phyloP scores from a whole-genome alignment of 2,329 filamentous ascomycete genomes.

The Fusarium setosum region DNA sequence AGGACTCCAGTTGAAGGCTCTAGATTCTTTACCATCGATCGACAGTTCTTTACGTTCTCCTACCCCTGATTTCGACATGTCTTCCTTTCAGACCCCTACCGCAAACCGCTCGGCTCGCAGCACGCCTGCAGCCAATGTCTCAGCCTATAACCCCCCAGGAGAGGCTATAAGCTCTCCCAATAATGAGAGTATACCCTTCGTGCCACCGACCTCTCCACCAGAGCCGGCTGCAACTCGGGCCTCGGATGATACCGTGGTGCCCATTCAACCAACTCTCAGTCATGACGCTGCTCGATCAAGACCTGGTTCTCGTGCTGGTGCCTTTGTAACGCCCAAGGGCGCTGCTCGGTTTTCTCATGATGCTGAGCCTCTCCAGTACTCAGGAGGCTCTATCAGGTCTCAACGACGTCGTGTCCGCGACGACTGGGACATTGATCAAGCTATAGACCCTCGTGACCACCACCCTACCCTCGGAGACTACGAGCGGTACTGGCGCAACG shows the following conservation, averaged over 20 bases:
- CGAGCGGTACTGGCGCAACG: conserved; percentile 41
- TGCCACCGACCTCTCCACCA: conserved; percentile 16
- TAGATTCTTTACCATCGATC: conserved; percentile 29
- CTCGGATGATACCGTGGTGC: conserved; percentile 36
- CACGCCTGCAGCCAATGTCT: conserved; percentile 33
- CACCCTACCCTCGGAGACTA: conserved; percentile 36
- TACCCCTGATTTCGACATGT: conserved; percentile 29
- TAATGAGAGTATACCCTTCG: conserved; percentile 25
- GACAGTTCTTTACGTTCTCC: conserved; percentile 25
- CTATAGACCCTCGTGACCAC: conserved; percentile 17
- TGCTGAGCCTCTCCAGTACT: conserved; percentile 35
- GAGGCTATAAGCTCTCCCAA: conserved; percentile 23
- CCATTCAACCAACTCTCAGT: conserved; percentile 33
- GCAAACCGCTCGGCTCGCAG: conserved; percentile 39
- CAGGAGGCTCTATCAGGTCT: conserved; percentile 34
- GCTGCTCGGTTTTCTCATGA: conserved; percentile 33
- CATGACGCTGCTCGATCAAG: conserved; percentile 33
- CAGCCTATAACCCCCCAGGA: conserved; percentile 33
- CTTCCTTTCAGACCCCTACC: conserved; percentile 29
- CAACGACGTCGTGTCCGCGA: conserved; percentile 37
- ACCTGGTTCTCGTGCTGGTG: conserved; percentile 31
- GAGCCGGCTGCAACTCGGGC: conserved; percentile 9
- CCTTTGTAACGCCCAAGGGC: conserved; percentile 24
- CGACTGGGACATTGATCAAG: conserved; percentile 40
- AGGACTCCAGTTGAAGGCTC: conserved; percentile 20